These are phyloP conservation scores for Neocatenulostroma microsporum DNA, from an alignment of 2,329 filamentous ascomycete species.

Conservation along the genomic window DNA sequence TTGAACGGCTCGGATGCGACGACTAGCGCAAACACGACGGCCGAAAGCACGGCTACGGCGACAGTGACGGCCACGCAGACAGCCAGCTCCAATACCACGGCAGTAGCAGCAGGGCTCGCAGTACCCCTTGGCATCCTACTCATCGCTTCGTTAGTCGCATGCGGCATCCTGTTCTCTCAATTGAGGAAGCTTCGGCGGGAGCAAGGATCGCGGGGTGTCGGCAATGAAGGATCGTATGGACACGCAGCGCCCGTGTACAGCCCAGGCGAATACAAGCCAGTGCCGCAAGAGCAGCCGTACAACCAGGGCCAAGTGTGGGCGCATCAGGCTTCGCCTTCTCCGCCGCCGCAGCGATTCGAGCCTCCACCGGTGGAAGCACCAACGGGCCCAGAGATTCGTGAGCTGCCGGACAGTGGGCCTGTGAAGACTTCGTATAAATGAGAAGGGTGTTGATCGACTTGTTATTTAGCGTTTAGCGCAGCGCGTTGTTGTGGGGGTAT, in stretches of 20 bases:
- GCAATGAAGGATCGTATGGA: background rate
- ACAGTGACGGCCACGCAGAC: conserved; percentile 4
- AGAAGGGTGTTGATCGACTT: too few relatives aligned
- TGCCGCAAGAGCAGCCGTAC: background rate
- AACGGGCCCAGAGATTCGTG: too few relatives aligned
- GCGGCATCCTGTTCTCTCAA: conserved; percentile 8
- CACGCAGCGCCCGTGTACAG: background rate
- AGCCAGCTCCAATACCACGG: conserved; percentile 6
- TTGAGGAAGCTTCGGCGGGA: conserved; percentile 4
- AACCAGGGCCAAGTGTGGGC: background rate
- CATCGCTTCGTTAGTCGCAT: conserved; percentile 10
- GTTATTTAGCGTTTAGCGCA: too few relatives aligned
- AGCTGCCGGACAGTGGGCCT: too few relatives aligned
- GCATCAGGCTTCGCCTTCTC: background rate
- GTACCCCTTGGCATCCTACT: conserved; percentile 12
- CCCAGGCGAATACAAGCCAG: background rate
- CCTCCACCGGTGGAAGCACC: too few relatives aligned
- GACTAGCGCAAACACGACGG: background rate
- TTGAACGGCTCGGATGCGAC: conserved; percentile 3
- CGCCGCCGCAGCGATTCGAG: conserved; percentile 1
- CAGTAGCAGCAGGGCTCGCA: conserved; percentile 10
- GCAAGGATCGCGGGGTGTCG: background rate
- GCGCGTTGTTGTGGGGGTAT: too few relatives aligned
- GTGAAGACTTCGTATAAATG: too few relatives aligned
- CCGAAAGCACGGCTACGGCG: conserved; percentile 1